A percentile compares a stretch with the other conserved stretches of the same genome.
Evolutionary conservation across 2,329 filamentous ascomycete genomes (phyloP).

Genomic region (Sclerotinia trifoliorum): DNA sequence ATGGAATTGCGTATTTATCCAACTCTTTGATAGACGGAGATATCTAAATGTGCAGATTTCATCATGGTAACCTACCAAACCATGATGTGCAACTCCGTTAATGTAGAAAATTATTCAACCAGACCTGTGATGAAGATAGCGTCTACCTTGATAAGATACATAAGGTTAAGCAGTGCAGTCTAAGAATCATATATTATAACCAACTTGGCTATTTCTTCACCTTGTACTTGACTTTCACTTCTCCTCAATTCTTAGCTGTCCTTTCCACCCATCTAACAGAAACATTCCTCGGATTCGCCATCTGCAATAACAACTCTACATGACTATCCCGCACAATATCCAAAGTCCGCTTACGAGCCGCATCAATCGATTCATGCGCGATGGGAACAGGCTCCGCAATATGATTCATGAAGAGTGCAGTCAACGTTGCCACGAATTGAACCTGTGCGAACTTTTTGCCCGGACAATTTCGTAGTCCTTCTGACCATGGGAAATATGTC

Average conservation of each 20-base stretch:
- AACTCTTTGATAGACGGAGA: too few species aligned
- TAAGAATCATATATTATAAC: too few species aligned
- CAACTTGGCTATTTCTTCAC: too few species aligned
- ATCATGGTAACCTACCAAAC: too few species aligned
- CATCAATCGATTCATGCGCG: background rate
- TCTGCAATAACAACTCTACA: conserved; percentile 21
- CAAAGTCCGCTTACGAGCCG: conserved; percentile 19
- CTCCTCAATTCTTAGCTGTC: background rate
- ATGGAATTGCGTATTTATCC: too few species aligned
- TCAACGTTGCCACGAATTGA: conserved; percentile 26
- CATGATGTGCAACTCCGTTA: too few species aligned
- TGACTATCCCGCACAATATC: conserved; percentile 19
- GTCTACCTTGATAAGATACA: too few species aligned
- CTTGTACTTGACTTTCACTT: too few species aligned
- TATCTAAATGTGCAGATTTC: too few species aligned
- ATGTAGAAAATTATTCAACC: too few species aligned
- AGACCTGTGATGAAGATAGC: too few species aligned
- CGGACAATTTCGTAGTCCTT: conserved; percentile 26
- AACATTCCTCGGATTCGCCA: conserved; percentile 16
- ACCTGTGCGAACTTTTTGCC: conserved; percentile 30
- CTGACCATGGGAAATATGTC: conserved; percentile 27
- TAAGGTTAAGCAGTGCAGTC: too few species aligned
- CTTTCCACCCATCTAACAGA: conserved; percentile 12
- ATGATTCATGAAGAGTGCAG: conserved; percentile 15
- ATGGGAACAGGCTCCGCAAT: conserved; percentile 1